Evolutionary conservation across 2,329 filamentous ascomycete genomes (phyloP).

Genomic region (Ilyonectria robusta): DNA sequence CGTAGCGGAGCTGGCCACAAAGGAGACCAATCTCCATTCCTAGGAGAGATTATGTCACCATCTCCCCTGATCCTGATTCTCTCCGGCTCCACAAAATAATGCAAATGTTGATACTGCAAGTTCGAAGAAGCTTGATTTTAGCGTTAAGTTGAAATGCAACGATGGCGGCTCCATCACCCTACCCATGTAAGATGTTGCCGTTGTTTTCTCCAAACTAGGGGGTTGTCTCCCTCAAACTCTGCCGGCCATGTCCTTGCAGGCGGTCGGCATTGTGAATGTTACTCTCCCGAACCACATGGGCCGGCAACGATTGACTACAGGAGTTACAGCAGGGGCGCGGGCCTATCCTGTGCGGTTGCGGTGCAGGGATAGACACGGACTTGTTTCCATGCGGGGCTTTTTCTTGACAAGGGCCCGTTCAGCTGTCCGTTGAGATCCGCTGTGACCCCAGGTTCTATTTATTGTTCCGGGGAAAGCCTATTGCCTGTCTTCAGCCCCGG

Average conservation of each 20-base stretch:
- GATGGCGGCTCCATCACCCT: background rate
- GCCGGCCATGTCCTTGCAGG: background rate
- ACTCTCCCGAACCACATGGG: background rate
- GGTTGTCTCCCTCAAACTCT: background rate
- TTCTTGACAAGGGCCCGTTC: background rate
- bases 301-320: background rate
- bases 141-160: background rate
- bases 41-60: background rate
- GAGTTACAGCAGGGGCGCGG: background rate
- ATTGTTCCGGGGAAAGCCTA: constrained; percentile 2
- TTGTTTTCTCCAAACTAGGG: background rate
- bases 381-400: background rate
- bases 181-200: background rate
- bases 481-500: constrained; percentile 2
- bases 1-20: background rate
- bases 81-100: background rate
- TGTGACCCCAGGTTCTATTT: constrained; percentile 17
- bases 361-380: background rate
- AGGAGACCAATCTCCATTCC: background rate
- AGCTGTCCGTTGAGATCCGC: constrained; percentile 1
- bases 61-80: background rate
- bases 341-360: constrained; percentile 1
- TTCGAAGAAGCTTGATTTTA: background rate
- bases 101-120: too few relatives aligned
- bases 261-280: too few relatives aligned